Base-by-base conservation (phyloP, 768 basidiomycete genomes). In the Leccinum boreale region DNA sequence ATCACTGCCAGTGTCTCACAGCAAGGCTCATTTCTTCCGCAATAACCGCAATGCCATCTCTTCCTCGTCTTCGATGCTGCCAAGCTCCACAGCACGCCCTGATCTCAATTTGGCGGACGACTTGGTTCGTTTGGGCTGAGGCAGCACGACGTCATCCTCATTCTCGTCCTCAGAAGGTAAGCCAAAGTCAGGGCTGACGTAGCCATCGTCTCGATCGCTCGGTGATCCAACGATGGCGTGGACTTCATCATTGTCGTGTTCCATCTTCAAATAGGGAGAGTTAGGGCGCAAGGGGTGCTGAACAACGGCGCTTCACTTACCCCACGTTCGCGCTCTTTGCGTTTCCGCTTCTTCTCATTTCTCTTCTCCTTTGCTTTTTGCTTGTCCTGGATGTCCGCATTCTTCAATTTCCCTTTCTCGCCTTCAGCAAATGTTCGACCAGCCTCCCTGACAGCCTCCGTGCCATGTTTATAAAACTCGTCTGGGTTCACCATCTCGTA, bases 311-410 rank as follows among this genome's bases (percentile, higher is more conserved):
- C 4, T 33, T 33, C 35, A 57, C 68, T 63, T 54, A 72, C 76
- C 36, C 57, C 73, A 55, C 73, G 77, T 67, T 92, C 89, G 36
- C 82, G 79, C 56, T 92, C 89, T 74, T 95, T 96, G 67, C 90
- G 77, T 75, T 94, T 96, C 61, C 91, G 77, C 78, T 96, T 97
- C 81, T 91, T 94, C 72, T 97, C 95, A 61, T 81, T 76, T 75
- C 87, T 90, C 81, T 94, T 95, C 68, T 89, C 92, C 70, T 81
- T 89, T 6, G 90, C 94, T 64, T 91, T 84, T 58, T 83, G 82
- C 74, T 90, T 89, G 75, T 99, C 96, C 47, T 75, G 56, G 48
- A 85, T 78, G 69, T 96, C 92, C 24, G 81, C 83, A 11, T 79
- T 75, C 63, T 77, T 80, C 81, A 98, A 79, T 77, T 83, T 87